Evolutionary conservation across 108 stramenopile species (phyloP).

Genomic region (Nitzschia putrida): DNA sequence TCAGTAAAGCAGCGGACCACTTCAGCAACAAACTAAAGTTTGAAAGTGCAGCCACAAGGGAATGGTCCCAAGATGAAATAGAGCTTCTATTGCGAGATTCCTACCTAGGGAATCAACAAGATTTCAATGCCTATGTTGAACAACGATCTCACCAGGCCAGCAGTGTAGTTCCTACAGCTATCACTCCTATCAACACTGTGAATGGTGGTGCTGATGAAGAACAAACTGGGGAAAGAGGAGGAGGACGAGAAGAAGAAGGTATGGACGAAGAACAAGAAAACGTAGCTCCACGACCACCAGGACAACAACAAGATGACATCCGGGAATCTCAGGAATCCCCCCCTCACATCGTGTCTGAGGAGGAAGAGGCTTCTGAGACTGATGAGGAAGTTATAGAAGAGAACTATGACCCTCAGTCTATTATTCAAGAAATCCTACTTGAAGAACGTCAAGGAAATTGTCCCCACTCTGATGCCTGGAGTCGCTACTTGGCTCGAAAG

Average conservation of each 20-base stretch:
- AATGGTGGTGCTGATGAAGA: not conserved
- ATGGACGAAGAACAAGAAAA: no score
- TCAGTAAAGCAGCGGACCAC: not conserved
- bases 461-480: not conserved
- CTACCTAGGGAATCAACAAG: not conserved
- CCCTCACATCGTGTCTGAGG: not conserved
- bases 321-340: not conserved
- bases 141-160: no score
- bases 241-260: no score
- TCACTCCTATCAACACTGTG: not conserved
- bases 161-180: not conserved
- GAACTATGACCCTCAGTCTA: not conserved
- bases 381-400: not conserved
- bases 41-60: not conserved
- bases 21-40: not conserved
- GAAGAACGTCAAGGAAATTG: not conserved
- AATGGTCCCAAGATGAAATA: not conserved
- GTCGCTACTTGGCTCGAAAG: not conserved
- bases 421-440: not conserved
- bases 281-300: no score
- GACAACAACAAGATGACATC: no score
- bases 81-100: not conserved
- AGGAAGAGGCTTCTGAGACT: not conserved
- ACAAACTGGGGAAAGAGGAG: not conserved
- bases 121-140: not conserved